Base-by-base conservation (phyloP, 176 grass and related monocot species). In the Poa annua region DNA sequence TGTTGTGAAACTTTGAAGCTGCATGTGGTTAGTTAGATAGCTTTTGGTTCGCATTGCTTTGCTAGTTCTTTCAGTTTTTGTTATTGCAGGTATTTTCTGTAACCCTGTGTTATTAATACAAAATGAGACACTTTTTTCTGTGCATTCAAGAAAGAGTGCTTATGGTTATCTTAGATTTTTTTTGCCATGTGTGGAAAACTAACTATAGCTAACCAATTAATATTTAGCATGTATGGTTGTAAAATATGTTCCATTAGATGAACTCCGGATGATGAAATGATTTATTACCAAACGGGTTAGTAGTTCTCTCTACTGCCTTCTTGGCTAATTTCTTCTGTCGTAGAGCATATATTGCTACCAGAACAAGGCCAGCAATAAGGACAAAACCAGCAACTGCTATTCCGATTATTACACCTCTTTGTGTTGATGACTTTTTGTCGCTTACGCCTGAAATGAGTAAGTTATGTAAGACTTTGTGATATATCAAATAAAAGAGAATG, bases 201-300 rank as follows among this genome's bases (percentile, higher is more conserved):
- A 47, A 50, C 10, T 63, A 38, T 49, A 16, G 19, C 26, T 83
- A 82, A 21, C 20, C 51, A 71, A n/a, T 56, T 72, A 8, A 54
- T 71, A 71, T 63, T 53, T 35, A 8, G 76, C 20, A 33, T 68
- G 6, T 16, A 61, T 80, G 47, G 39, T 66, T 66, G 39, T 38
- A 74, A 74, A 29, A 55, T n/a, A 21, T 49, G 63, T 64, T 38
- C 41, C 11, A 87, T 60, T 79, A 38, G 13, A 63, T 77, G 33
- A 48, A 70, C 17, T 53, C 38, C 45, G 22, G 62, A 11, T 42
- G 69, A 77, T 45, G 25, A 63, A 76, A 71, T 60, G 53, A 42
- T 22, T 41, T 42, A 45, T 75, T 92, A 92, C 87, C 91, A 61
- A 89, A 89, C 47, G 91, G 83, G 56, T 85, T 77, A 78, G 81